phyloP scores from a whole-genome alignment of 257 asterid genomes.

The Knoxia roxburghii region DNA sequence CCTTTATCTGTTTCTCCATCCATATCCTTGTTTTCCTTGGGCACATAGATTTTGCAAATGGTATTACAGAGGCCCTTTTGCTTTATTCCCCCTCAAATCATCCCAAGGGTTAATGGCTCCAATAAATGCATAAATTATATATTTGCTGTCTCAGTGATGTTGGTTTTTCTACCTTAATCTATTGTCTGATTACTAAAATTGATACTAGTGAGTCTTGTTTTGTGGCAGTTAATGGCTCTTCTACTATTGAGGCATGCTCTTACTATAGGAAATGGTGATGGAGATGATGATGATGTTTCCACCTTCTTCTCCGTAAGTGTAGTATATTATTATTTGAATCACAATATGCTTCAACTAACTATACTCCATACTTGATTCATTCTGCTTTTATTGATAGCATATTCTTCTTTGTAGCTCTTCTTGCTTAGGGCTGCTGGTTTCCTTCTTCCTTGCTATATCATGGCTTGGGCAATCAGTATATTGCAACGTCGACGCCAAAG shows the following conservation, averaged over 20 bases:
- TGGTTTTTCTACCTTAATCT: background rate
- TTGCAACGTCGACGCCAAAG: slow-evolving; percentile 49
- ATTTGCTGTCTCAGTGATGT: background rate
- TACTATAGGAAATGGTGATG: slow-evolving; percentile 33
- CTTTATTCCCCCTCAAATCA: no score
- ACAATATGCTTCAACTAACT: background rate
- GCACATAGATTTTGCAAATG: background rate
- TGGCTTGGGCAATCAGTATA: slow-evolving; percentile 50
- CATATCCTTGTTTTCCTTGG: background rate
- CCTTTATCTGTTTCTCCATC: no score
- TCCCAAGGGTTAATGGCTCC: background rate
- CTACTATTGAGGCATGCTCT: slow-evolving; percentile 49
- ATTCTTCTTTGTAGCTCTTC: slow-evolving; percentile 33
- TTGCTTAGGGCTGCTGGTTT: slow-evolving; percentile 46
- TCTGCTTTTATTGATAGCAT: background rate
- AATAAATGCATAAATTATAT: background rate
- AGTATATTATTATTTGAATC: no score
- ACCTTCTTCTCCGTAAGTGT: slow-evolving; percentile 41
- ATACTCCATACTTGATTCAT: background rate
- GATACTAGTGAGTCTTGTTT: background rate
- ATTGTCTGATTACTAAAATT: background rate
- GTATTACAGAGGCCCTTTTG: background rate
- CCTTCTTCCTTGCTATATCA: slow-evolving; percentile 42
- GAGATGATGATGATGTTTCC: slow-evolving; percentile 40
- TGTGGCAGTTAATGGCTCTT: slow-evolving; percentile 43